Evolutionary conservation across 495 filamentous ascomycete genomes (phyloP).

Genomic region (Rostrohypoxylon terebratum): DNA sequence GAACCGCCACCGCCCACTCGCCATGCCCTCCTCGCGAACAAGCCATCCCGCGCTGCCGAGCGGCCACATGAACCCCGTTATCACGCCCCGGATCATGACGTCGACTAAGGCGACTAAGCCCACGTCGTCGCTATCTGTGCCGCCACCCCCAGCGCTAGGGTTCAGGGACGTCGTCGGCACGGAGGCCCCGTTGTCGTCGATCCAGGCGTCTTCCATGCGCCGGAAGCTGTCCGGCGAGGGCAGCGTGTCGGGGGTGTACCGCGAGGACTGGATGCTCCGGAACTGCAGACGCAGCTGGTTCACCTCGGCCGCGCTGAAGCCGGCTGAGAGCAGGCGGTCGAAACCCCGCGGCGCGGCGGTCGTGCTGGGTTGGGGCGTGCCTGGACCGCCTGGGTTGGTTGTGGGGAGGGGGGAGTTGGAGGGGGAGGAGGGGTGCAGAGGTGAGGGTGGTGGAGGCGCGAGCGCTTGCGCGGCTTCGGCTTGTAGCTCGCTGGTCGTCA

Average conservation of each 20-base stretch:
- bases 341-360: slow-evolving; percentile 83
- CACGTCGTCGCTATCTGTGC: slow-evolving; percentile 65
- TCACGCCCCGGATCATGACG: slow-evolving; percentile 86
- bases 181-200: slow-evolving; percentile 74
- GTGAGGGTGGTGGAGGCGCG: slow-evolving; percentile 50
- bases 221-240: slow-evolving; percentile 67
- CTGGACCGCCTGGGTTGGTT: neutral
- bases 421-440: slow-evolving; percentile 2
- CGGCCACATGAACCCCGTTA: slow-evolving; percentile 96
- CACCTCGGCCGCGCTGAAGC: slow-evolving; percentile 85
- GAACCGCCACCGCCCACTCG: slow-evolving; percentile 81
- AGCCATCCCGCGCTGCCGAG: slow-evolving; percentile 86
- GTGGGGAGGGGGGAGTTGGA: slow-evolving; percentile 2
- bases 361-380: slow-evolving; percentile 52
- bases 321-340: slow-evolving; percentile 81
- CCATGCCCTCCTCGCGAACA: slow-evolving; percentile 88
- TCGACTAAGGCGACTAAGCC: slow-evolving; percentile 65
- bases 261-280: slow-evolving; percentile 77
- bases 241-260: slow-evolving; percentile 87
- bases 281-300: slow-evolving; percentile 87
- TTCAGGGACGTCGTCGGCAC: slow-evolving; percentile 49
- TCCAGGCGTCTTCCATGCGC: slow-evolving; percentile 90
- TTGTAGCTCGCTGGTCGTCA: slow-evolving; percentile 74
- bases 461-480: slow-evolving; percentile 69
- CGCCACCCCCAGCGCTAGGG: slow-evolving; percentile 51